Evolutionary conservation across 345 rosid genomes (phyloP), one percentile per base, ranked within the genome.

Genomic region (Citrus cavaleriei): DNA sequence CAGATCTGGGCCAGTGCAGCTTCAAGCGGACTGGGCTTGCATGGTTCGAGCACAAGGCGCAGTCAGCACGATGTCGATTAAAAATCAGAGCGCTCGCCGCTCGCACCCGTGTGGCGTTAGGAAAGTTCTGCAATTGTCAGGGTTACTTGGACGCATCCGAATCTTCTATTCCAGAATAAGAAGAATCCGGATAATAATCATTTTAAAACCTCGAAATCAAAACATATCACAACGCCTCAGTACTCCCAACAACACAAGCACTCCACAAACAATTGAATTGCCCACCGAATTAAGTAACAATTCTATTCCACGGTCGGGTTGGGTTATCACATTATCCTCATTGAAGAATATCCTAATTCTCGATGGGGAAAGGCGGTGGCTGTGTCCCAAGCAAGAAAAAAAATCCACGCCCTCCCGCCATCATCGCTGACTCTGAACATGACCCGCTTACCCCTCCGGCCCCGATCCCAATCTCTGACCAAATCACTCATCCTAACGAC

Each of bases 291-390:
- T 19, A 46, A 46, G 51, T 28, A 30, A 25, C 61, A 18, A 18
- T 54, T 54, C 58, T 54, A 54, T 54, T 54, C 42, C 25, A 9
- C n/a, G 1, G 61, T 42, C 55, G 46, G 32, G 10, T 64, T 49
- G 46, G 46, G 10, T 49, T 64, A 3, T 75, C n/a, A 34, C 16
- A 24, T 10, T 76, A 16, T 76, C 73, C 28, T 76, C 78, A 2
- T 51, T 22, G 27, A 32, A 34, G 78, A 24, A 14, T 76, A 7
- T 18, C 14, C 73, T 77, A 68, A 77, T 66, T 78, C 75, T 40
- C 74, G 78, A 95, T 95, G 98, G 98, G 98, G 66, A 93, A 95
- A 88, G 98, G 98, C 21, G 97, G 93, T 8, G 98, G 98, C 55
- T 95, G 98, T 70, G 97, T 95, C 40, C 98, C 97, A 6, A 95